These are phyloP conservation scores for Candida albicans DNA, from an alignment of 1,139 yeast species.

Conservation along the genomic window DNA sequence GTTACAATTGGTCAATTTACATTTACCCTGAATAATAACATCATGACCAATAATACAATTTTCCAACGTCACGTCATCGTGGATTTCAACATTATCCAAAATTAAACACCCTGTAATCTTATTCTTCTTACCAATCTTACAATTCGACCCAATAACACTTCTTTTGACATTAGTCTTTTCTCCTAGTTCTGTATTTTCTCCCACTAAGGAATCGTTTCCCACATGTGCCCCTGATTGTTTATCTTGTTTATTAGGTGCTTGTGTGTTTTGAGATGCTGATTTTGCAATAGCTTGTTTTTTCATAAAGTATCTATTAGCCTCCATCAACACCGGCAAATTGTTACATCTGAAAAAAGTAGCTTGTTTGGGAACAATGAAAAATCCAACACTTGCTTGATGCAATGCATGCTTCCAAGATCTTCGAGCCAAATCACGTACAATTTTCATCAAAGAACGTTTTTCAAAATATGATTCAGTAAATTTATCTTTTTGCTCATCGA, in stretches of 20 bases:
- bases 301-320: slow-evolving; percentile 82
- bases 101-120: slow-evolving; percentile 85
- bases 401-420: slow-evolving; percentile 84
- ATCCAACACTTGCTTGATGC: slow-evolving; percentile 59
- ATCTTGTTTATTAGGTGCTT: slow-evolving; percentile 33
- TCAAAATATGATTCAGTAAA: slow-evolving; percentile 40
- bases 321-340: slow-evolving; percentile 79
- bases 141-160: slow-evolving; percentile 75
- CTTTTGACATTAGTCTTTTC: slow-evolving; percentile 82
- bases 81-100: slow-evolving; percentile 68
- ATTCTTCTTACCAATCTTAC: slow-evolving; percentile 81
- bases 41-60: slow-evolving; percentile 82
- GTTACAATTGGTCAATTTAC: slow-evolving; percentile 71
- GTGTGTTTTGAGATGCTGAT: slow-evolving; percentile 25
- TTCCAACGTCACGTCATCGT: slow-evolving; percentile 83
- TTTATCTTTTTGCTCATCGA: slow-evolving; percentile 31
- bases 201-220: slow-evolving; percentile 84
- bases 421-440: slow-evolving; percentile 84
- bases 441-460: slow-evolving; percentile 58
- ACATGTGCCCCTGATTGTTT: slow-evolving; percentile 68
- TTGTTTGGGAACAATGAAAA: slow-evolving; percentile 62
- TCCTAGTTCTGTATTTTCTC: slow-evolving; percentile 57
- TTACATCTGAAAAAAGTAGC: slow-evolving; percentile 75
- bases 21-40: slow-evolving; percentile 59
- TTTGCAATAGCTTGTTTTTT: slow-evolving; percentile 45